These are phyloP conservation scores for Boletus mariae DNA, from an alignment of 1,284 basidiomycete species.

Conservation along the genomic window DNA sequence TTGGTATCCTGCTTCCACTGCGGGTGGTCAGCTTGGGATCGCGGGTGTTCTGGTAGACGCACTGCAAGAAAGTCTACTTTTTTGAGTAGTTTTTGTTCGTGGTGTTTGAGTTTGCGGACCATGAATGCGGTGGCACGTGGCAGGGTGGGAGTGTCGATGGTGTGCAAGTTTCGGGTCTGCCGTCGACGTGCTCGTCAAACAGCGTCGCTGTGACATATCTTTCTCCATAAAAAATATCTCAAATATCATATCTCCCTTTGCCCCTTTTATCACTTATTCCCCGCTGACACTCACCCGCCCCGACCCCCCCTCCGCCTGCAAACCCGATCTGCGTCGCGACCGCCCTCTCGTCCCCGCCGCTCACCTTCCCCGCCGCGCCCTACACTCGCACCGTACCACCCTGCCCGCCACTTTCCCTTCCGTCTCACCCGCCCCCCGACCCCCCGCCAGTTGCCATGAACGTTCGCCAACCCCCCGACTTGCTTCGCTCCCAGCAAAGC, in stretches of 20 bases:
- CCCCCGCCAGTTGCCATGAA: conserved; percentile 28
- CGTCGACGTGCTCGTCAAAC: conserved; percentile 30
- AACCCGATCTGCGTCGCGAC: conserved; percentile 22
- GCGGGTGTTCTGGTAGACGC: conserved; percentile 29
- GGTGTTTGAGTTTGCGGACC: conserved; percentile 90
- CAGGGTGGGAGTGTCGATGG: conserved; percentile 26
- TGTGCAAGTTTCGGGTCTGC: conserved; percentile 25
- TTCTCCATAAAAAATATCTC: conserved; percentile 27
- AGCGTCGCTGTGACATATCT: conserved; percentile 26
- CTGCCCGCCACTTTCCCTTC: conserved; percentile 4
- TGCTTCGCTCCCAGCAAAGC: conserved; percentile 41
- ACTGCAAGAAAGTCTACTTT: conserved; percentile 93
- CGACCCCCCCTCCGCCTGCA: conserved; percentile 8
- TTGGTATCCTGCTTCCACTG: conserved; percentile 98
- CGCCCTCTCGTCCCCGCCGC: background rate
- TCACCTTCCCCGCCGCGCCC: background rate
- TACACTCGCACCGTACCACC: background rate
- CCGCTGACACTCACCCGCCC: too few species aligned
- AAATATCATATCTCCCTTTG: conserved; percentile 28
- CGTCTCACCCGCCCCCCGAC: conserved; percentile 11
- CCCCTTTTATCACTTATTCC: conserved; percentile 1
- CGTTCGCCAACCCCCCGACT: conserved; percentile 38
- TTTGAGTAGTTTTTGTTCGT: conserved; percentile 92
- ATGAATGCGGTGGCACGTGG: conserved; percentile 37
- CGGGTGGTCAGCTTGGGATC: background rate